These are phyloP conservation scores for Jackrogersella multiformis DNA, from an alignment of 495 filamentous ascomycete genomes.

Conservation along the genomic window DNA sequence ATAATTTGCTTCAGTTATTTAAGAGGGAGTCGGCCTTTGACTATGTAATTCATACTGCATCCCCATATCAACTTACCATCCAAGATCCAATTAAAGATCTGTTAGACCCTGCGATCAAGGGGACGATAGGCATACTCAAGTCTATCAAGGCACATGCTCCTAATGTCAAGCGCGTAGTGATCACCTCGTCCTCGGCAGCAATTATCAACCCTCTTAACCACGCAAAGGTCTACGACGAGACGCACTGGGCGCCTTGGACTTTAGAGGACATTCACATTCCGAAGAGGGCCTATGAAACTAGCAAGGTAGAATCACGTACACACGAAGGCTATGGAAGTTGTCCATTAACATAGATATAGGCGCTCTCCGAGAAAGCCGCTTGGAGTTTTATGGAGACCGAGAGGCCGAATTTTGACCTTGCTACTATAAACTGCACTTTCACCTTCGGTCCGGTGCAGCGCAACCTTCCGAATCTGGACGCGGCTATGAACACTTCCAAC, in stretches of 20 bases:
- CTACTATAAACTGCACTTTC: conserved; percentile 57
- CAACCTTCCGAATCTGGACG: conserved; percentile 39
- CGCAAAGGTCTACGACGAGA: conserved; percentile 52
- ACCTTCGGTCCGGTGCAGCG: conserved; percentile 56
- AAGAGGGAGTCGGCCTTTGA: conserved; percentile 44
- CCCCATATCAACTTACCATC: conserved; percentile 51
- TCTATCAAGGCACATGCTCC: conserved; percentile 48
- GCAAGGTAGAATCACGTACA: conserved; percentile 46
- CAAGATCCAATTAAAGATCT: conserved; percentile 52
- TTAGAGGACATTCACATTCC: conserved; percentile 47
- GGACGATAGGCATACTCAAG: conserved; percentile 53
- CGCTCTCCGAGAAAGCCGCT: conserved; percentile 54
- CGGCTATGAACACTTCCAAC: conserved; percentile 61
- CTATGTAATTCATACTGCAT: conserved; percentile 58
- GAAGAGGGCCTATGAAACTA: conserved; percentile 48
- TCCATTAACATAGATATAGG: conserved; percentile 16
- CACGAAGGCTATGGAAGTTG: background rate
- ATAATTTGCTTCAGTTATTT: conserved; percentile 34
- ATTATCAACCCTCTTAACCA: conserved; percentile 51
- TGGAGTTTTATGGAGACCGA: conserved; percentile 53
- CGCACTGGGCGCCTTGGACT: conserved; percentile 51
- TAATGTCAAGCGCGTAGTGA: conserved; percentile 52
- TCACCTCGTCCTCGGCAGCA: conserved; percentile 58
- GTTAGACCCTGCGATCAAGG: conserved; percentile 56
- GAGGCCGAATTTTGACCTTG: conserved; percentile 52